These are phyloP conservation scores for Penicillium digitatum DNA, from an alignment of 2,329 filamentous ascomycete species.

Conservation along the genomic window DNA sequence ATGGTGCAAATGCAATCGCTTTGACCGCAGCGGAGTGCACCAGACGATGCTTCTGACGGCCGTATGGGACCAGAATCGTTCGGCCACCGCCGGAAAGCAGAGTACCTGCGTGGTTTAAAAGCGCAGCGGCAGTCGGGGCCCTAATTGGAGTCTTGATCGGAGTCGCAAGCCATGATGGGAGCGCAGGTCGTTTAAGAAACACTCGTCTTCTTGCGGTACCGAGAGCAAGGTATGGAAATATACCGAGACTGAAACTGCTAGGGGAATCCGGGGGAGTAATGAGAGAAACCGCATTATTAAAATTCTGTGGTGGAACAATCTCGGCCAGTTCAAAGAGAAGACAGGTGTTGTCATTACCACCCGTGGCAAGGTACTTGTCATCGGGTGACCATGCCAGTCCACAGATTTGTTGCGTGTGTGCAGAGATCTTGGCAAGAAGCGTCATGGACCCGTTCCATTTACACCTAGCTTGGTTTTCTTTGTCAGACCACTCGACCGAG, in stretches of 20 bases:
- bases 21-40: conserved; percentile 85
- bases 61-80: conserved; percentile 50
- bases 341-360: conserved; percentile 88
- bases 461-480: conserved; percentile 59
- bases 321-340: conserved; percentile 70
- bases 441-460: conserved; percentile 75
- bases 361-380: conserved; percentile 74
- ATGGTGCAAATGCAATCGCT: conserved; percentile 94
- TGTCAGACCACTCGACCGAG: conserved; percentile 72
- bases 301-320: conserved; percentile 39
- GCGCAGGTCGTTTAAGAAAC: conserved; percentile 22
- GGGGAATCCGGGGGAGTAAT: conserved; percentile 10
- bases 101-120: conserved; percentile 26
- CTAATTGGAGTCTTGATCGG: conserved; percentile 15
- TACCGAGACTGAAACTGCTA: conserved; percentile 12
- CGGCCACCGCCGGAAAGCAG: conserved; percentile 33
- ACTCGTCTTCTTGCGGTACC: conserved; percentile 20
- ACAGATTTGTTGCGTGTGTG: conserved; percentile 87
- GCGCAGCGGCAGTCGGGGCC: conserved; percentile 16
- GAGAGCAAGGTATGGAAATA: conserved; percentile 23
- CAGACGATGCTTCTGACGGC: conserved; percentile 67
- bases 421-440: conserved; percentile 69
- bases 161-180: conserved; percentile 28
- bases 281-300: conserved; percentile 8
- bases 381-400: conserved; percentile 82